Percentiles rank a stretch among this genome's conserved stretches.
Conservation (phyloP, 2,329 filamentous ascomycete species). For the Trichoderma koningii region DNA sequence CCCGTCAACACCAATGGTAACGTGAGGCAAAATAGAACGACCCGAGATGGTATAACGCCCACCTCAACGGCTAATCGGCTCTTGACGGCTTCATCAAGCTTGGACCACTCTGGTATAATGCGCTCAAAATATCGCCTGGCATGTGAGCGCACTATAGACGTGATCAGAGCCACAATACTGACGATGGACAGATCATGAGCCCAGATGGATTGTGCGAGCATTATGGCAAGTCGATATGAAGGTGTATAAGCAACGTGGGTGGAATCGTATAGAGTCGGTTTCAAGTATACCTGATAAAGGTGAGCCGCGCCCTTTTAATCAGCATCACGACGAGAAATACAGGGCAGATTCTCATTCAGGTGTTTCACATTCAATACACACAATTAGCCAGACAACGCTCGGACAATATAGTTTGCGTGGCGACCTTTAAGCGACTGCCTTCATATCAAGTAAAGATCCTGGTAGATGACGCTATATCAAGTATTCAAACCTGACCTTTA, state of each 20-base stretch:
- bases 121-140: conserved; percentile 5
- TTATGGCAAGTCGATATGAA: background rate
- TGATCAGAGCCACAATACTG: background rate
- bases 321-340: too few relatives aligned
- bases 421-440: too few relatives aligned
- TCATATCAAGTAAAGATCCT: too few relatives aligned
- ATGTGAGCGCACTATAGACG: background rate
- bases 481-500: too few relatives aligned
- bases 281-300: too few relatives aligned
- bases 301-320: too few relatives aligned
- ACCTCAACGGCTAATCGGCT: conserved; percentile 6
- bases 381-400: too few relatives aligned
- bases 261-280: too few relatives aligned
- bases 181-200: background rate
- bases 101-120: background rate
- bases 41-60: background rate
- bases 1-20: background rate
- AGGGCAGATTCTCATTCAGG: too few relatives aligned
- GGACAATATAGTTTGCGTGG: too few relatives aligned
- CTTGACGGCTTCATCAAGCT: background rate
- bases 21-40: conserved; percentile 9
- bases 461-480: too few relatives aligned
- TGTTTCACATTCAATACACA: too few relatives aligned
- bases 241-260: background rate
- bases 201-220: background rate